Evolutionary conservation across 805 yeast species (phyloP).

Genomic region (Kazachstania taianensis): DNA sequence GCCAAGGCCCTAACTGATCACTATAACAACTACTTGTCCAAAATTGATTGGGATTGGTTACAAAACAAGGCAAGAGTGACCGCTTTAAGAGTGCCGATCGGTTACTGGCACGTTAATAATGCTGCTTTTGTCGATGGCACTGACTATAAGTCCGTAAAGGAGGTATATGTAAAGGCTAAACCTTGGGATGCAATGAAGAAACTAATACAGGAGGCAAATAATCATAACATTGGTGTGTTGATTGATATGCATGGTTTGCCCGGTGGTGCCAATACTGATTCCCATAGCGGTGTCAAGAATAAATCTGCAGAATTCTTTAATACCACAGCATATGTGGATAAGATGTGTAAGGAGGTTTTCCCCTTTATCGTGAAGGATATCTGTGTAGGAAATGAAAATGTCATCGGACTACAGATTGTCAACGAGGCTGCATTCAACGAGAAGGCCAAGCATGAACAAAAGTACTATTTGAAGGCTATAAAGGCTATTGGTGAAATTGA

Average conservation of each 20-base stretch:
- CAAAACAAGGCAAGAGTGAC: conserved; percentile 52
- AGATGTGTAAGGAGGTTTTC: conserved; percentile 40
- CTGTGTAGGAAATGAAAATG: conserved; percentile 42
- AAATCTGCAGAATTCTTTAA: conserved; percentile 29
- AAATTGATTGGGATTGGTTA: conserved; percentile 76
- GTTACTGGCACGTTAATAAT: conserved; percentile 78
- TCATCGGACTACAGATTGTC: conserved; percentile 74
- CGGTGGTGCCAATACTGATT: conserved; percentile 81
- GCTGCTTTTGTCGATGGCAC: conserved; percentile 47
- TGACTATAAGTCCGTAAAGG: conserved; percentile 44
- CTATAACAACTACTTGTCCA: conserved; percentile 53
- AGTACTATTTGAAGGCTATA: conserved; percentile 58
- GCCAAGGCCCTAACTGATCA: conserved; percentile 46
- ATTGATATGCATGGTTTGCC: conserved; percentile 87
- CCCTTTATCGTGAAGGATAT: conserved; percentile 57
- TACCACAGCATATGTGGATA: conserved; percentile 32
- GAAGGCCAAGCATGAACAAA: conserved; percentile 40
- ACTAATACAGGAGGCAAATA: conserved; percentile 49
- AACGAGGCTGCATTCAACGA: conserved; percentile 71
- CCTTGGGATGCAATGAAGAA: conserved; percentile 53
- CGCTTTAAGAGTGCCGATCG: conserved; percentile 77
- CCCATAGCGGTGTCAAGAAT: conserved; percentile 65
- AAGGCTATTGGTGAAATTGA: conserved; percentile 49
- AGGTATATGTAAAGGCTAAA: conserved; percentile 53
- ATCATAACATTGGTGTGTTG: conserved; percentile 58